Base-by-base conservation (phyloP, 768 basidiomycete genomes). In the Rhodotorula babjevae region DNA sequence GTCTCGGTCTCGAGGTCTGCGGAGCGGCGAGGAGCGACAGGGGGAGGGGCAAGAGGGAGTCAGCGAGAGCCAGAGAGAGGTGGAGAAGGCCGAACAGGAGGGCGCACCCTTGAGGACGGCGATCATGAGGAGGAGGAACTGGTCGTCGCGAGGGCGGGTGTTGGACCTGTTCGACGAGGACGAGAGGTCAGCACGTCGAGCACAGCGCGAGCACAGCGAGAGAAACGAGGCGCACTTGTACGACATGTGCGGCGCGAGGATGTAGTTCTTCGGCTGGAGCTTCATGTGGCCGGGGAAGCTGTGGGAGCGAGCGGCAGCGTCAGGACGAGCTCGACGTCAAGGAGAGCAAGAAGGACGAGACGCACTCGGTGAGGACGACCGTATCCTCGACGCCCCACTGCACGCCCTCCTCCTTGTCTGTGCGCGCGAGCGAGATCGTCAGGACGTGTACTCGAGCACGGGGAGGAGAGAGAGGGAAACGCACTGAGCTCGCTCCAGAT, bases 1-100 rank as follows among this genome's bases (percentile, higher is more conserved):
- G 55, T 42, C 62, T 67, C 65, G 31, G 65, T 69, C 53, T 70
- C 68, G 62, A 69, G 68, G 53, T 70, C 73, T 57, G 56, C n/a
- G 53, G 2, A 9, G 42, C n/a, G 12, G 27, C 6, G 61, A 21
- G 44, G 3, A 46, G 44, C 6, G 44, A 18, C 6, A 18, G 44
- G 44, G 44, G 15, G n/a, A 29, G 4, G 29, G 23, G 11, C 23
- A n/a, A n/a, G 59, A 3, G 4, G 8, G 23, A 46, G 15, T 57
- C 16, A 57, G 33, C 19, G 33, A 10, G 55, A 8, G 56, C 1
- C 2, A 27, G 21, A 10, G 53, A 2, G 27, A 29, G 9, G 16
- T 9, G n/a, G 23, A 25, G 23, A 3, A 6, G 25, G 50, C 36
- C 36, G 36, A 36, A 18, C n/a, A 19, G n/a, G 10, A 6, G 16